Conservation (phyloP, 441 rosid genomes). For the Adansonia gregorii region DNA sequence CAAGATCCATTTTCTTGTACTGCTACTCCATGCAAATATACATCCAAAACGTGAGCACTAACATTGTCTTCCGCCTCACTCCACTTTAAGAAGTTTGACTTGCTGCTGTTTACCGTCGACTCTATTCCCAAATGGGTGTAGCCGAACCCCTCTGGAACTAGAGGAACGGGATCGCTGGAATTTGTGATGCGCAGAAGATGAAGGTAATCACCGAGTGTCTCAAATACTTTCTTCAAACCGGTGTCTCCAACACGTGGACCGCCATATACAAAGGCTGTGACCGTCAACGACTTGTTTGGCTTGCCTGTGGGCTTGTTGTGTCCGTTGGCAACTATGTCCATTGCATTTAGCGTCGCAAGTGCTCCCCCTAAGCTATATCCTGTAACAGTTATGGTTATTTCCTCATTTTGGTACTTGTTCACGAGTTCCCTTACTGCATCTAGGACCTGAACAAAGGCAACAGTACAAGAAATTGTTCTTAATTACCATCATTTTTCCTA, state of each 20-base stretch:
- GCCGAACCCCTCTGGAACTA: not conserved
- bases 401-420: not conserved
- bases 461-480: not conserved
- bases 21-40: constrained; percentile 31
- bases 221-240: constrained; percentile 23
- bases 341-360: not conserved
- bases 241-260: constrained; percentile 41
- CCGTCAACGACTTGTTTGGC: not conserved
- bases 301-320: not conserved
- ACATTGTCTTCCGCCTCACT: too few relatives aligned
- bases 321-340: not conserved
- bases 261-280: constrained; percentile 21
- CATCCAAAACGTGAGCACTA: constrained; percentile 18
- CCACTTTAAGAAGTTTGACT: too few relatives aligned
- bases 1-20: constrained; percentile 13
- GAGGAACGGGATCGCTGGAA: constrained; percentile 14
- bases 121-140: too few relatives aligned
- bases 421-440: not conserved
- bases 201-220: not conserved
- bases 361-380: constrained; percentile 1
- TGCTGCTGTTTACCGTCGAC: too few relatives aligned
- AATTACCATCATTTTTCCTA: too few relatives aligned
- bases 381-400: not conserved
- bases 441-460: not conserved
- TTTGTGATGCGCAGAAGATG: constrained; percentile 9